A percentile compares a stretch with the other conserved stretches of the same genome.
These are phyloP conservation scores for Leishmania major DNA, from an alignment of 208 protist species.

Conservation along the genomic window DNA sequence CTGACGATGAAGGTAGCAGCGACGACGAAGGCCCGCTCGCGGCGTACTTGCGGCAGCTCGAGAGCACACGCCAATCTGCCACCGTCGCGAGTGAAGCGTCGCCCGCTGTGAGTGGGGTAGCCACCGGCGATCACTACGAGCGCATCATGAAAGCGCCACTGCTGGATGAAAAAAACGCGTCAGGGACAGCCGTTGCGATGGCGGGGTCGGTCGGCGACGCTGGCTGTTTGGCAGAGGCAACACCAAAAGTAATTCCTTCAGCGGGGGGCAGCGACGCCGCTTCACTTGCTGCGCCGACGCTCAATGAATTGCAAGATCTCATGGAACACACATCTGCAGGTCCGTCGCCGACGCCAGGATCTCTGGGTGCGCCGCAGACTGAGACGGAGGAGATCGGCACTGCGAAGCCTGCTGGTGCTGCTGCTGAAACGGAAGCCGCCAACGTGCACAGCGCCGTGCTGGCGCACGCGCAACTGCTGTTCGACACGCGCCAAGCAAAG, in stretches of 20 bases:
- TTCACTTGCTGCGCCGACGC: background rate
- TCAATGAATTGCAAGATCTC: background rate
- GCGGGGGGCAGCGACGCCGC: background rate
- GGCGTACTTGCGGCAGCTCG: conserved; percentile 48
- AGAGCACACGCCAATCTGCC: conserved; percentile 2
- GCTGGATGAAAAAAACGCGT: conserved; percentile 5
- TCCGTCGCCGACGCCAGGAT: background rate
- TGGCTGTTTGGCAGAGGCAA: background rate
- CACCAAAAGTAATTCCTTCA: background rate
- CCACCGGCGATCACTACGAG: conserved; percentile 29
- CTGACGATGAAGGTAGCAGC: conserved; percentile 6
- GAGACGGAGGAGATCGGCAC: background rate
- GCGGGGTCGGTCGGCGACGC: background rate
- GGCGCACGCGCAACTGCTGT: conserved; percentile 25
- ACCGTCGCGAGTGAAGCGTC: background rate
- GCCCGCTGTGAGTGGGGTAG: no score
- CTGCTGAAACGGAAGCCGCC: background rate
- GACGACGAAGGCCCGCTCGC: conserved; percentile 47
- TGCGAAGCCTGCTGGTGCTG: background rate
- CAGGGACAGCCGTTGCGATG: background rate
- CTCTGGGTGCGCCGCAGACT: background rate
- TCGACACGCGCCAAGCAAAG: conserved; percentile 37
- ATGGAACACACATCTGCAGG: background rate
- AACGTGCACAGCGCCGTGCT: conserved; percentile 20
- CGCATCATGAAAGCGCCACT: conserved; percentile 25